Evolutionary conservation across 352 stramenopile genomes (phyloP), one percentile per base, ranked within the genome.

Genomic region (Phytopythium chamaehyphon): DNA sequence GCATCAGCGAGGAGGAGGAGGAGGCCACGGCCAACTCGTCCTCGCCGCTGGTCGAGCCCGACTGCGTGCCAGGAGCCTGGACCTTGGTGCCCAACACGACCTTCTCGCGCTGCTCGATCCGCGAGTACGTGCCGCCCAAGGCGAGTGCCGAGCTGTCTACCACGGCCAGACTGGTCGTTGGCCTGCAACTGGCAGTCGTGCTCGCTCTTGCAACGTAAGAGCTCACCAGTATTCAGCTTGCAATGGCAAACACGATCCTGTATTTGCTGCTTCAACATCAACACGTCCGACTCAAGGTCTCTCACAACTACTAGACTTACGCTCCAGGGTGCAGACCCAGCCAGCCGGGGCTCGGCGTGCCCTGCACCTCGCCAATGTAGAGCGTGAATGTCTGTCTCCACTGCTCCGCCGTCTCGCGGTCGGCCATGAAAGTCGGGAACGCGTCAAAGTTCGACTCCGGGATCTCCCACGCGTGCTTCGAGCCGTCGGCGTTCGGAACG

Each of bases 21-120:
- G 23, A 28, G 11, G 54, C 62, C 22, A 52, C 54, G 9, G 59
- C 42, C 38, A 73, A 67, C 22, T 69, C 68, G 11, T 66, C 55
- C 1, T 61, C 53, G 21, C 64, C 71, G 12, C 40, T 66, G 1
- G 62, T 62, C 33, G 71, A 88, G 50, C 45, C 52, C 2, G 55
- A 56, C 36, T 88, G 76, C 35, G 55, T 86, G 19, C 67, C 71
- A 18, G 73, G 65, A 3, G 66, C 50, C 8, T 88, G 76, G 76
- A 71, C 76, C 35, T 73, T 64, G 3, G 61, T 56, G 0, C 46
- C 51, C 16, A 87, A 83, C 60, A 78, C 63, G 14, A 67, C 55
- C 1, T 81, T 83, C 45, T 86, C 73, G 6, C 64, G 76, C 11
- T 88, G 69, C 46, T 81, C 73, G 14, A 84, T 76, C n/a, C 69